Conservation (phyloP, 768 basidiomycete genomes). For the Auricularia sp. region DNA sequence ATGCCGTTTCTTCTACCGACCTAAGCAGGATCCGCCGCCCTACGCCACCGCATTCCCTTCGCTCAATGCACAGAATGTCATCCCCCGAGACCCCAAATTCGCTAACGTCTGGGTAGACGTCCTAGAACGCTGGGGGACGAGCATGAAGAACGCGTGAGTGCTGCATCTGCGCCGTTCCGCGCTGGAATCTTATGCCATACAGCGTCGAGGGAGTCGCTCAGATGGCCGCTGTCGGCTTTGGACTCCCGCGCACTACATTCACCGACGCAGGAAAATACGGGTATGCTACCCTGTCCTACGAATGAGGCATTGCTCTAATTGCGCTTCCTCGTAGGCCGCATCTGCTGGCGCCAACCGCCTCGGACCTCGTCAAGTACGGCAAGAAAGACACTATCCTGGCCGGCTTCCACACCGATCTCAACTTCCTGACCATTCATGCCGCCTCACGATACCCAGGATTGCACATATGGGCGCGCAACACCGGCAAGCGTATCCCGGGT, state of each 20-base stretch:
- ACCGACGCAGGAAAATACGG: constrained; percentile 77
- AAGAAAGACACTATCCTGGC: constrained; percentile 76
- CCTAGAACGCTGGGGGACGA: constrained; percentile 79
- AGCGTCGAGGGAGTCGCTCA: constrained; percentile 82
- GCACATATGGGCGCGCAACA: constrained; percentile 91
- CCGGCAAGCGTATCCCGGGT: constrained; percentile 69
- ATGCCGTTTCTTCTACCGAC: constrained; percentile 77
- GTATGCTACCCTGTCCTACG: constrained; percentile 30
- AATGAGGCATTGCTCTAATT: neutral
- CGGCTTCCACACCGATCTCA: constrained; percentile 90
- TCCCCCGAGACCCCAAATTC: constrained; percentile 53
- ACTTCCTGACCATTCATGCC: constrained; percentile 87
- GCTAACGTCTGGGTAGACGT: constrained; percentile 53
- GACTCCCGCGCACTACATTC: constrained; percentile 57
- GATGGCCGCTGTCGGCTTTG: constrained; percentile 81
- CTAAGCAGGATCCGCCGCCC: constrained; percentile 65
- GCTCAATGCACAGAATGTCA: constrained; percentile 72
- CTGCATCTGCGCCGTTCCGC: neutral
- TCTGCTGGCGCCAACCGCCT: constrained; percentile 87
- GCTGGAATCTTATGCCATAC: constrained; percentile 4
- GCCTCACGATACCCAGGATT: constrained; percentile 80
- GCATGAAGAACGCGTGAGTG: constrained; percentile 80
- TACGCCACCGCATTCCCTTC: constrained; percentile 70
- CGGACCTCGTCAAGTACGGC: constrained; percentile 74
- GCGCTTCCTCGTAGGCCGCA: constrained; percentile 46